These are phyloP conservation scores for Xerocomus brunneocitrinus DNA, from an alignment of 768 basidiomycete species.

Conservation along the genomic window DNA sequence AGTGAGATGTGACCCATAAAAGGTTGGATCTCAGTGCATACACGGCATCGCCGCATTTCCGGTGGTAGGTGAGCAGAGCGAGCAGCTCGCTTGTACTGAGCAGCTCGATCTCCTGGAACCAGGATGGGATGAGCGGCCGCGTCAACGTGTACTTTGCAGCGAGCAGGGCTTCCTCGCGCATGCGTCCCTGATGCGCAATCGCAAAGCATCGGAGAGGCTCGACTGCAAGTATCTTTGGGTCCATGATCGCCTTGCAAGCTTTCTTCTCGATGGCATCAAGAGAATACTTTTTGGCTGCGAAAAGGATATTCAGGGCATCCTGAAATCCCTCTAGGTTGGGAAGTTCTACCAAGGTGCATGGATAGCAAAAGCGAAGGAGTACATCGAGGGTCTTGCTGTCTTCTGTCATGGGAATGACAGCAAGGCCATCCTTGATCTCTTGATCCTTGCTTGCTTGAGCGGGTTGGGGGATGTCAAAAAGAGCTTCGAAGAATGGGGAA, in stretches of 20 bases:
- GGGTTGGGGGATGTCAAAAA: slow-evolving; percentile 31
- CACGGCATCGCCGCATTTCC: too few species aligned
- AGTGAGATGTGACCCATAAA: background rate
- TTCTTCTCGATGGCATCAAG: too few species aligned
- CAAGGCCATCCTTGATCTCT: slow-evolving; percentile 14
- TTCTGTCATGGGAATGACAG: slow-evolving; percentile 21
- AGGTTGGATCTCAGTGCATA: background rate
- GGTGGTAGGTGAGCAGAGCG: too few species aligned
- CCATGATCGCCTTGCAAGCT: too few species aligned
- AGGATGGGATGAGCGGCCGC: too few species aligned
- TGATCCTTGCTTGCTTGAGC: background rate
- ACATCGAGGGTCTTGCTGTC: slow-evolving; percentile 18
- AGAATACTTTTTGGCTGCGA: slow-evolving; percentile 11
- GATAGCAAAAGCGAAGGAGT: slow-evolving; percentile 5
- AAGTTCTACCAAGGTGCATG: slow-evolving; percentile 18
- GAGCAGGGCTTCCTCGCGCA: too few species aligned
- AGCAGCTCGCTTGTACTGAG: too few species aligned
- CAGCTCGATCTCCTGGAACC: too few species aligned
- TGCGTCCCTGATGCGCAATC: too few species aligned
- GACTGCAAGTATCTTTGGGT: too few species aligned
- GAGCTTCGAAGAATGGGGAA: slow-evolving; percentile 31
- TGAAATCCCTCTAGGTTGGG: slow-evolving; percentile 12
- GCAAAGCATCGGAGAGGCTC: background rate
- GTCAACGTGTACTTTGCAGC: too few species aligned
- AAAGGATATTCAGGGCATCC: slow-evolving; percentile 8